Base-by-base conservation (phyloP, 371 early-diverging fungal species). In the Circinella umbellata region DNA sequence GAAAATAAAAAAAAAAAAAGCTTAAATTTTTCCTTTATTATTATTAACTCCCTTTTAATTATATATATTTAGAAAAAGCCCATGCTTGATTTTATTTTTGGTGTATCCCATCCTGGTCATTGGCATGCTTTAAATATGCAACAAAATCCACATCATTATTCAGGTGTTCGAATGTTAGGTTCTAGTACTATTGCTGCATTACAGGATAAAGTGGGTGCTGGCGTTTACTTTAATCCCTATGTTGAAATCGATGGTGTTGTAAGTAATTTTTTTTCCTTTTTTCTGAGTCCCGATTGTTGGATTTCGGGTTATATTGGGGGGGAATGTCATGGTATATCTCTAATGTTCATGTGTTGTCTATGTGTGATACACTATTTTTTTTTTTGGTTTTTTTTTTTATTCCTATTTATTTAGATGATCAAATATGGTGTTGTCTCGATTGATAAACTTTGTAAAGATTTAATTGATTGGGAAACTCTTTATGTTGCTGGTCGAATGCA, bases 341-440 rank as follows among this genome's bases (percentile, higher is more conserved):
- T 27, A 27, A 27, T 27, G 27, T 27, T 27, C 27, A 27, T 27
- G 27, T 27, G 27, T 27, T 27, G 27, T 27, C 27, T 27, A 27
- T 27, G 27, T 27, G 27, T 27, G 27, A 27, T 27, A 27, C 27
- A 27, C n/a, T n/a, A 27, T 27, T 27, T 27, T 27, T 39, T 68
- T 64, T 68, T 27, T 20, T n/a, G n/a, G n/a, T 57, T 47, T 27
- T 5, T 14, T 3, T 1, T 3, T 47, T 47, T 27, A 47, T 47
- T 47, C 1, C 0, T 51, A n/a, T 51, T 51, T 51, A 51, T 51
- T 51, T 73, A 93, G 90, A 74, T 80, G 59, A 86, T 98, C 72
- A 99, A 99, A 78, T 99, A 99, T 75, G 99, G 99, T 10, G 99
- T 99, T 10, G 92, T 97, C 13, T 94, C 95, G 9, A 92, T 97